phyloP scores from a whole-genome alignment of 805 yeast genomes.

The Saccharomycopsis babjevae region DNA sequence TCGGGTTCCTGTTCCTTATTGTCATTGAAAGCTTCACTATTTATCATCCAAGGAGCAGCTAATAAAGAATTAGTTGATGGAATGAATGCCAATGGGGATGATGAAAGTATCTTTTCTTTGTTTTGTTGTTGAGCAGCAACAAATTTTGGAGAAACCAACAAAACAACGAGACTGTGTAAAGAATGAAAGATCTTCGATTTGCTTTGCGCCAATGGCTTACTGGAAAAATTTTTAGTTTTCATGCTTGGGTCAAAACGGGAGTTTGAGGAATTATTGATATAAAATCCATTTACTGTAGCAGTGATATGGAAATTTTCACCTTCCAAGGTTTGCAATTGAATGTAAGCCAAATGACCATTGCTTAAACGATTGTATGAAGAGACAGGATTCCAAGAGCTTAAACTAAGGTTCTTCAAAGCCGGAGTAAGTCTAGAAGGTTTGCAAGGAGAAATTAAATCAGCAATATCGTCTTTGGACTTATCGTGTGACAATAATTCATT shows the following conservation, averaged over 20 bases:
- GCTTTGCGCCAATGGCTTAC: constrained; percentile 25
- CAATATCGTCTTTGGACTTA: constrained; percentile 13
- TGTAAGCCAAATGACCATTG: constrained; percentile 73
- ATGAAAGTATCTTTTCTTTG: constrained; percentile 32
- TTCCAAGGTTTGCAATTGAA: constrained; percentile 69
- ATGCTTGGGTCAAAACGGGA: constrained; percentile 61
- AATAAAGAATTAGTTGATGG: constrained; percentile 53
- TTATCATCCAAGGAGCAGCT: constrained; percentile 72
- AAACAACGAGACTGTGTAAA: constrained; percentile 47
- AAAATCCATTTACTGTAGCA: constrained; percentile 71
- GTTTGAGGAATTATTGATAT: constrained; percentile 57
- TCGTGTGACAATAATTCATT: constrained; percentile 19
- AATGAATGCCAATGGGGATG: constrained; percentile 45
- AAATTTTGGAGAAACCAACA: constrained; percentile 57
- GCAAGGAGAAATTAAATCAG: constrained; percentile 3
- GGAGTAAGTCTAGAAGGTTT: constrained; percentile 29
- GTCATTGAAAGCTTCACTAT: constrained; percentile 17
- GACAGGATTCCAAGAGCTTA: constrained; percentile 85
- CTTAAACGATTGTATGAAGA: constrained; percentile 45
- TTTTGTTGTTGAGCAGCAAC: constrained; percentile 41
- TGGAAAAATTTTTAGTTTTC: constrained; percentile 22
- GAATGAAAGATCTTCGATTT: constrained; percentile 33
- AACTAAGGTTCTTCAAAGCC: constrained; percentile 45
- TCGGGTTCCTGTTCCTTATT: constrained; percentile 22
- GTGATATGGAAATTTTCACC: constrained; percentile 73